Percentiles rank a stretch among this genome's conserved stretches.
phyloP scores from a whole-genome alignment of 2,329 filamentous ascomycete species.

The Dothiorella sarmentorum region DNA sequence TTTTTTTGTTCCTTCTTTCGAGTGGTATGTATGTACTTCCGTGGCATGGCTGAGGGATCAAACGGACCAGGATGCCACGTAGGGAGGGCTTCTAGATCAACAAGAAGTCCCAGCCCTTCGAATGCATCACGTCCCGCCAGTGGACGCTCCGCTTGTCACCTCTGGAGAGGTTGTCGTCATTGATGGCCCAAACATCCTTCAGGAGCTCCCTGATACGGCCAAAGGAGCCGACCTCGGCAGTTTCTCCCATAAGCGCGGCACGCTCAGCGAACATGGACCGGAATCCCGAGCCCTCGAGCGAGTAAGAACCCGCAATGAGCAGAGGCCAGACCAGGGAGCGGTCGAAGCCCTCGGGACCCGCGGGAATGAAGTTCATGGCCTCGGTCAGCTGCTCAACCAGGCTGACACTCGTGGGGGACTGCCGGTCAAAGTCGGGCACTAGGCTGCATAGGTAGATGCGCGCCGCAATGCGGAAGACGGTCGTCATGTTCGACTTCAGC shows the following conservation, averaged over 20 bases:
- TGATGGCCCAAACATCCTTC: constrained; percentile 74
- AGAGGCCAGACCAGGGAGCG: constrained; percentile 91
- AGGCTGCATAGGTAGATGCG: constrained; percentile 96
- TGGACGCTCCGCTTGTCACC: constrained; percentile 65
- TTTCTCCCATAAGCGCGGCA: constrained; percentile 68
- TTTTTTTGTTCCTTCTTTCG: too few relatives aligned
- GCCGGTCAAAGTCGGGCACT: constrained; percentile 80
- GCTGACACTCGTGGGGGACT: constrained; percentile 68
- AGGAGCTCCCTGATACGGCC: constrained; percentile 77
- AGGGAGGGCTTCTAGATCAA: constrained; percentile 60
- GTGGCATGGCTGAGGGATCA: constrained; percentile 11
- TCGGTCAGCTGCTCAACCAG: constrained; percentile 75
- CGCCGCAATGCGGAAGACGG: constrained; percentile 85
- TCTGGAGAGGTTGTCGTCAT: constrained; percentile 59
- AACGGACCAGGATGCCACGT: constrained; percentile 35
- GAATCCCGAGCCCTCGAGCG: constrained; percentile 69
- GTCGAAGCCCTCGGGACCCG: constrained; percentile 79
- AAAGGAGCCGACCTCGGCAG: constrained; percentile 78
- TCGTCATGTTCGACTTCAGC: constrained; percentile 82
- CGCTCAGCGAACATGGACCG: constrained; percentile 75
- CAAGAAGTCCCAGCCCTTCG: constrained; percentile 88
- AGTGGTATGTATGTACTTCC: constrained; percentile 19
- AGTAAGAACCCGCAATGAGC: constrained; percentile 78
- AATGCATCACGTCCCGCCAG: constrained; percentile 92
- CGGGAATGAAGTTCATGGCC: constrained; percentile 76